phyloP scores from a whole-genome alignment of 208 protist genomes.

The Leptomonas pyrrhocoris region DNA sequence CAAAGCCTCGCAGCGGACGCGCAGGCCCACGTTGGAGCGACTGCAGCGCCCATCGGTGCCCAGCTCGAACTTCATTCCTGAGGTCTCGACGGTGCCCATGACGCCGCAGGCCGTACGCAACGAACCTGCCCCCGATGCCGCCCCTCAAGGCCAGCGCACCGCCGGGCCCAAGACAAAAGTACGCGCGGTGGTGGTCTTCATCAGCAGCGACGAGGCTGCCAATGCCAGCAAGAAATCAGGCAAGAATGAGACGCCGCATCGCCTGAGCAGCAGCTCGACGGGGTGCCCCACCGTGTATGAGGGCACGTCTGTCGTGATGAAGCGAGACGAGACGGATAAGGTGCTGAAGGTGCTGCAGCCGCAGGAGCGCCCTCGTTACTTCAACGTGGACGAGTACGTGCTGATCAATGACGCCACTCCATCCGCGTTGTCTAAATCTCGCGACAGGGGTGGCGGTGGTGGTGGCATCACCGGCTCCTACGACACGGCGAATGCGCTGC shows the following conservation, averaged over 20 bases:
- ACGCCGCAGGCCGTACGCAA: not conserved
- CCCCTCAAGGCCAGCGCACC: not conserved
- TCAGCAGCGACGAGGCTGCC: not conserved
- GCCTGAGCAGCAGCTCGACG: not conserved
- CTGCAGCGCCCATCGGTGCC: constrained; percentile 13
- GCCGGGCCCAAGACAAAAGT: constrained; percentile 13
- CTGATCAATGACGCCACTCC: constrained; percentile 26
- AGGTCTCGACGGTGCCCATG: constrained; percentile 16
- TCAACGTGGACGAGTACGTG: constrained; percentile 70
- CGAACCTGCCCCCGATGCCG: not conserved
- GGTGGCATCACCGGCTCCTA: no score
- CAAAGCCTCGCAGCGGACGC: constrained; percentile 25
- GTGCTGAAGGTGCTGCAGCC: constrained; percentile 48
- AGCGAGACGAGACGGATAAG: constrained; percentile 13
- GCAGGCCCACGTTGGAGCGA: constrained; percentile 12
- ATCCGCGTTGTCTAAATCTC: not conserved
- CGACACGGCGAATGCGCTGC: constrained; percentile 5
- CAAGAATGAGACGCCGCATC: not conserved
- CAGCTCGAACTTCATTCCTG: constrained; percentile 14
- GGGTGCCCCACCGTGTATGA: not conserved
- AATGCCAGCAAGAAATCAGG: not conserved
- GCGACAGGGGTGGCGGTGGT: not conserved
- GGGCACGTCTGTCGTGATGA: constrained; percentile 18
- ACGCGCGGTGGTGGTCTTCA: constrained; percentile 29
- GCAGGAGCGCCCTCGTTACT: constrained; percentile 46